phyloP scores from a whole-genome alignment of 2,329 filamentous ascomycete species.

The Neonectria hederae region DNA sequence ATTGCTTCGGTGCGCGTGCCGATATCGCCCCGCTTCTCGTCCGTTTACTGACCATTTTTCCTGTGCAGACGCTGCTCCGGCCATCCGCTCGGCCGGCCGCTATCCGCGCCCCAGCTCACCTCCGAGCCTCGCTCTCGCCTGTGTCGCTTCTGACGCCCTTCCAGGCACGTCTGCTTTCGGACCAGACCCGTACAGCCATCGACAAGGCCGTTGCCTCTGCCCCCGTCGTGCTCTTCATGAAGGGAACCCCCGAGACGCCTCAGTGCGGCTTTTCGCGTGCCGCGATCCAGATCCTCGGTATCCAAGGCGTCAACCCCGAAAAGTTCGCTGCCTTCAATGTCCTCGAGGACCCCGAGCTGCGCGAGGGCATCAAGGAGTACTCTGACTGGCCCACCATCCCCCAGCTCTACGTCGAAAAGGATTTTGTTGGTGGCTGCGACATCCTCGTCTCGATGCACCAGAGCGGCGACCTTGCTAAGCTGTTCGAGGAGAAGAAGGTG shows the following conservation, averaged over 20 bases:
- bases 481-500: slow-evolving; percentile 93
- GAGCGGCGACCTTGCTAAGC: slow-evolving; percentile 89
- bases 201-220: slow-evolving; percentile 88
- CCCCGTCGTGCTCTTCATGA: slow-evolving; percentile 98
- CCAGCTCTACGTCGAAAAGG: slow-evolving; percentile 93
- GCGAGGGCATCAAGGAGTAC: slow-evolving; percentile 96
- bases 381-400: slow-evolving; percentile 99
- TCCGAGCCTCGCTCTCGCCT: slow-evolving; percentile 35
- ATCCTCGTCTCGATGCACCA: slow-evolving; percentile 98
- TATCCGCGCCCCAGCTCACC: slow-evolving; percentile 36
- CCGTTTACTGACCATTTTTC: slow-evolving; percentile 16
- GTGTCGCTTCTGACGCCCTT: slow-evolving; percentile 43
- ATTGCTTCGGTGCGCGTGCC: slow-evolving; percentile 34
- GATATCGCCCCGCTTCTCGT: background rate
- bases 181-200: slow-evolving; percentile 82
- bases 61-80: slow-evolving; percentile 47
- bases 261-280: slow-evolving; percentile 98
- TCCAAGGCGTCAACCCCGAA: slow-evolving; percentile 92
- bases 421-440: slow-evolving; percentile 98
- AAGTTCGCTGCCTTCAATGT: slow-evolving; percentile 99
- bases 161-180: slow-evolving; percentile 77
- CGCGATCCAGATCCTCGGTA: slow-evolving; percentile 90
- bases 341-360: slow-evolving; percentile 86
- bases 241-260: slow-evolving; percentile 94
- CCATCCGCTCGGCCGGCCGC: slow-evolving; percentile 50